phyloP scores from a whole-genome alignment of 805 yeast genomes.

The Yarrowia sp. region DNA sequence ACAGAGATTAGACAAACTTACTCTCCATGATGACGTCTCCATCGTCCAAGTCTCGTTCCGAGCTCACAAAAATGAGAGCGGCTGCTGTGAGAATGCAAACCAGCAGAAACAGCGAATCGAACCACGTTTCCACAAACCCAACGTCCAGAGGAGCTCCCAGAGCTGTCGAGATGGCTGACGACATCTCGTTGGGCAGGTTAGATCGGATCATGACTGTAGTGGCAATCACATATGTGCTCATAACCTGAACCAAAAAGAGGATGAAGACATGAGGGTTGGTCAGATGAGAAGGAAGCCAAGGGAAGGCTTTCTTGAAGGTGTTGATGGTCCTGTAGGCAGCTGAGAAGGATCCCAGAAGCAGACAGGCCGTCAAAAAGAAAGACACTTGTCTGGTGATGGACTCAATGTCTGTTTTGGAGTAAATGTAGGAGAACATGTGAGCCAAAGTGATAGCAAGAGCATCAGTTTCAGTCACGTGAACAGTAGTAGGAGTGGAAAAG shows the following conservation, averaged over 20 bases:
- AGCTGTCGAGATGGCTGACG: constrained; percentile 43
- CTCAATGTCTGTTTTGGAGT: constrained; percentile 35
- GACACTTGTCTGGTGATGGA: constrained; percentile 44
- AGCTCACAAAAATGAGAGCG: constrained; percentile 20
- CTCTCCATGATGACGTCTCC: constrained; percentile 24
- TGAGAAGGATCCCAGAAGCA: constrained; percentile 41
- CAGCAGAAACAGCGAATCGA: constrained; percentile 40
- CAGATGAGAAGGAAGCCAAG: constrained; percentile 28
- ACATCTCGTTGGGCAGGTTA: constrained; percentile 43
- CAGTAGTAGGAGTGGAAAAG: not conserved
- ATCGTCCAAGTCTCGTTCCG: constrained; percentile 30
- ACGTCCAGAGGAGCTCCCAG: constrained; percentile 44
- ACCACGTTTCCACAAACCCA: constrained; percentile 41
- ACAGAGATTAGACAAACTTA: constrained; percentile 2
- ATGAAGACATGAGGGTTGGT: constrained; percentile 28
- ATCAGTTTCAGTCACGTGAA: constrained; percentile 30
- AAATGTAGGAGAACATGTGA: constrained; percentile 29
- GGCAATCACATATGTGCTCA: constrained; percentile 43
- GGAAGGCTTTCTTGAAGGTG: constrained; percentile 38
- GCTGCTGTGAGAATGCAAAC: constrained; percentile 34
- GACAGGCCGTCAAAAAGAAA: constrained; percentile 42
- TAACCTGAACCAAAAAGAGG: constrained; percentile 40
- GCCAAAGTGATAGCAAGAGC: constrained; percentile 35
- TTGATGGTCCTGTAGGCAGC: constrained; percentile 41
- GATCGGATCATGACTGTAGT: constrained; percentile 44